phyloP scores from a whole-genome alignment of 2,329 filamentous ascomycete species.

The Arthrobotrys conoides region DNA sequence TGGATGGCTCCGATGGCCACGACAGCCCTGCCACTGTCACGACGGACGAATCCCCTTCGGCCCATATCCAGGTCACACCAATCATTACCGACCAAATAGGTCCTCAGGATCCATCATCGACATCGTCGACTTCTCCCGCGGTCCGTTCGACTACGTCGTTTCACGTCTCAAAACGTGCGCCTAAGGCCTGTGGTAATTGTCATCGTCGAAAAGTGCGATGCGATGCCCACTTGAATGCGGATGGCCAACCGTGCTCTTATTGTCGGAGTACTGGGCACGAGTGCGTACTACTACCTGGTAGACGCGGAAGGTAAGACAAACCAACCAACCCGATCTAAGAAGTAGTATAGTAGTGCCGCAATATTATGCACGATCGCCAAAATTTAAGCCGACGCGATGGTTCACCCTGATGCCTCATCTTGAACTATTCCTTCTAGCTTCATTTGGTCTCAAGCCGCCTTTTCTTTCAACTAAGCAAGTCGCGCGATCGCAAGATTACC shows the following conservation, averaged over 20 bases:
- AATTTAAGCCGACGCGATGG: constrained; percentile 51
- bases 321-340: neutral
- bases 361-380: constrained; percentile 2
- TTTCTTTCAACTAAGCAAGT: constrained; percentile 14
- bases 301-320: constrained; percentile 60
- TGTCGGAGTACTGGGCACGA: constrained; percentile 59
- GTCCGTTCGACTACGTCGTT: constrained; percentile 52
- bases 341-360: neutral
- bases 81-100: constrained; percentile 18
- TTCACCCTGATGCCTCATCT: neutral
- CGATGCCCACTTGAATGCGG: constrained; percentile 57
- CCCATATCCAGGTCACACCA: constrained; percentile 24
- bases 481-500: neutral
- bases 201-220: constrained; percentile 59
- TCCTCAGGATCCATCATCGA: constrained; percentile 23
- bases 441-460: neutral
- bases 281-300: constrained; percentile 52
- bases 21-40: constrained; percentile 52
- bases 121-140: constrained; percentile 35
- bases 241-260: constrained; percentile 56
- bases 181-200: constrained; percentile 58
- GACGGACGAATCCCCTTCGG: constrained; percentile 37
- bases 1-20: constrained; percentile 57
- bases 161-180: constrained; percentile 59
- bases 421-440: constrained; percentile 3